Evolutionary conservation across 768 basidiomycete species (phyloP), one percentile per base, ranked within the genome.

Genomic region (Kwoniella heveanensis): DNA sequence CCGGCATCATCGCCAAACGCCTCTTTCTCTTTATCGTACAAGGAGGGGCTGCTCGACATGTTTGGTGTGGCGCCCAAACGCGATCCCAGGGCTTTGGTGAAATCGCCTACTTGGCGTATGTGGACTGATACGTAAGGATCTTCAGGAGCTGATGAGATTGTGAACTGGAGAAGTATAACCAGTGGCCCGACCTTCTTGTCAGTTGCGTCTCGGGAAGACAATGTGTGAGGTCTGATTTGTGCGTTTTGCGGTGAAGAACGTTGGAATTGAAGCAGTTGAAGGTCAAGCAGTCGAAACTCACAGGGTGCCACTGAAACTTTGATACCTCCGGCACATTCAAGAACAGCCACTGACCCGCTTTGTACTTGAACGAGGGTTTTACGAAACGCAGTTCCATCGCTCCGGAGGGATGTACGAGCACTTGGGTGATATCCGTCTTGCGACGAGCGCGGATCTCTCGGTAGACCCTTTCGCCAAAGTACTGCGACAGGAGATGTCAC

Each of bases 311-410:
- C 77, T 96, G 92, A 78, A 85, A 87, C 21, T 72, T 80, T 47
- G 91, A 93, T 12, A 96, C 80, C 48, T 92, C 90, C 2, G 94
- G 92, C 15, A 66, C 64, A 30, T 74, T 71, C 27, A 74, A 58
- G 52, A 74, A 74, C 19, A 72, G 47, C 73, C 73, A 74, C 52
- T 72, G 71, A 29, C 76, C 76, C 2, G 71, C 67, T 53, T 88
- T 88, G 81, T 96, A 94, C 76, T 88, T 90, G 84, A 96, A 90
- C 77, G 88, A 89, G 7, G 91, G 90, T 81, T 96, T 96, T 77
- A 88, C 80, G 75, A 96, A 93, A 51, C 92, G 89, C 50, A 96
- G 84, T 79, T 96, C 92, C 90, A 97, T 92, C 21, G 90, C 90
- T 68, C 90, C 89, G 72, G 89, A 89, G 8, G 93, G 91, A 76